Base-by-base conservation (phyloP, 2,329 filamentous ascomycete genomes). In the Sarocladiaceae sp. region DNA sequence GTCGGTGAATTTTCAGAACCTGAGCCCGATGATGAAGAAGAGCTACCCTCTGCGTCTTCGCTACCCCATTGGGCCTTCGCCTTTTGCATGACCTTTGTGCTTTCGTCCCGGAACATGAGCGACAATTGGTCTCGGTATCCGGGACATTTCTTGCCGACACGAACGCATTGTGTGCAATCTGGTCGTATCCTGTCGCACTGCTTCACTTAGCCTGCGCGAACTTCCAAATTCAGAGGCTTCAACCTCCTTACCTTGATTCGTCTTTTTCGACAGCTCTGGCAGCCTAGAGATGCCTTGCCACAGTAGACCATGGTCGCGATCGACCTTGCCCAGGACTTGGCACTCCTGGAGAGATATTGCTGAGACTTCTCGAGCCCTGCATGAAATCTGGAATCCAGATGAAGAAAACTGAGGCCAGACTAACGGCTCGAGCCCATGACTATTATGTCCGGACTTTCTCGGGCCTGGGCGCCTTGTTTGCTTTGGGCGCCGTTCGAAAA, bases 91-190 rank as follows among this genome's bases (percentile, higher is more conserved):
- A 82, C 78, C 53, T 80, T 76, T 52, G 67, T 74, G 53, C 75
- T 82, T 61, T 83, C 78, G 62, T 83, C 78, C 29, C 79, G 76
- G 56, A 83, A 83, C 72, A 83, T 76, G 46, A 83, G 65, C 24
- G 78, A 78, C 26, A 82, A 62, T 58, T 80, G 76, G 50, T 83
- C 78, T 51, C 80, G 70, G 53, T 83, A 83, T 6, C 80, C 80
- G 16, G 78, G 76, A 52, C 80, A 83, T 53, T 66, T 70, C 58
- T 78, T 77, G 54, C 72, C 70, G 35, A 78, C 71, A 32, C 78
- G 75, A 34, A 73, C 64, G 55, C 80, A 83, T 66, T 83, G 79
- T 19, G 76, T 76, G 54, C 80, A 83, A 53, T 76, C 69, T 4
- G 80, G 79, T 32, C 66, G 68, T 37, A 70, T 67, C 56, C 78